Evolutionary conservation across 768 basidiomycete genomes (phyloP).

Genomic region (Tricholoma hemisulphureum): DNA sequence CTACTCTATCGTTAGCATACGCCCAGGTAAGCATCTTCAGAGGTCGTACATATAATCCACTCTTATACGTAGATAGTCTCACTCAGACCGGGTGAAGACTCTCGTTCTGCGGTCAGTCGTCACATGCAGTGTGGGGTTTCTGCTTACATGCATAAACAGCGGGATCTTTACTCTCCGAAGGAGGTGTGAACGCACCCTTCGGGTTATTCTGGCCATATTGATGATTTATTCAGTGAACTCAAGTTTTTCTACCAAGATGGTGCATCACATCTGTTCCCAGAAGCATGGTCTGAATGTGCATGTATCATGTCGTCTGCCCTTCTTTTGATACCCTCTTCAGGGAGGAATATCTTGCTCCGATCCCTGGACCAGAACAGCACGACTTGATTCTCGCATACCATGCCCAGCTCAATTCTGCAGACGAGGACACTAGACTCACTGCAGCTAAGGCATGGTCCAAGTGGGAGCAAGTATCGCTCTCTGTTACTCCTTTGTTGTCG

Average conservation of each 20-base stretch:
- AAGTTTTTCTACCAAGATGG: conserved; percentile 93
- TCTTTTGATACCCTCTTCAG: conserved; percentile 34
- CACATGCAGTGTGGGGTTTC: background rate
- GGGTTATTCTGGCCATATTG: background rate
- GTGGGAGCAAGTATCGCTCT: conserved; percentile 70
- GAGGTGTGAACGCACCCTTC: conserved; percentile 43
- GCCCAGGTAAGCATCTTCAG: conserved; percentile 57
- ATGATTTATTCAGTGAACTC: conserved; percentile 54
- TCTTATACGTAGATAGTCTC: conserved; percentile 43
- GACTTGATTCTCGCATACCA: conserved; percentile 88
- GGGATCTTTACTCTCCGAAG: conserved; percentile 88
- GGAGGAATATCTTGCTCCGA: conserved; percentile 79
- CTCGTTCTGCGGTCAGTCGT: conserved; percentile 66
- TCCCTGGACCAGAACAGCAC: conserved; percentile 75
- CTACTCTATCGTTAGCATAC: conserved; percentile 83
- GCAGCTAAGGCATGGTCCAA: conserved; percentile 88
- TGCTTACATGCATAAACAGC: conserved; percentile 32
- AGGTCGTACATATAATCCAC: background rate
- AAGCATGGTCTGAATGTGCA: conserved; percentile 64
- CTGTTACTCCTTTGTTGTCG: background rate
- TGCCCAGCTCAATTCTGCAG: conserved; percentile 66
- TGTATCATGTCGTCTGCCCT: background rate
- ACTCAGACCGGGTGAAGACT: conserved; percentile 78
- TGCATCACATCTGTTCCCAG: conserved; percentile 77
- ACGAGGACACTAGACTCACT: conserved; percentile 58